Conservation (phyloP, 1,284 basidiomycete genomes). For the Flammula alnicola region DNA sequence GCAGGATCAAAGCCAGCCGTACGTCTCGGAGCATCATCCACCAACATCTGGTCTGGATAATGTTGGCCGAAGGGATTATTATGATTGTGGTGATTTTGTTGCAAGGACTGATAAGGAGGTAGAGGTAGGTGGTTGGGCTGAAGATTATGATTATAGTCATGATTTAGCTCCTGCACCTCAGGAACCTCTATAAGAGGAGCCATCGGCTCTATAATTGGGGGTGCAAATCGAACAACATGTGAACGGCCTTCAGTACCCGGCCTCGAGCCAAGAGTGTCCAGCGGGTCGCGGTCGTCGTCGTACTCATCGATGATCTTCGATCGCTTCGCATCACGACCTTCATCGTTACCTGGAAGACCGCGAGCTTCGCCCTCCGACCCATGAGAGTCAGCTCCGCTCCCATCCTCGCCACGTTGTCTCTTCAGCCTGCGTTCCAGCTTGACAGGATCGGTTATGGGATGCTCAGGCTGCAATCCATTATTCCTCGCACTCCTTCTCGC, state of each 20-base stretch:
- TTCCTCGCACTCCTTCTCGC: slow-evolving; percentile 71
- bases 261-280: slow-evolving; percentile 44
- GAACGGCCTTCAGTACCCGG: slow-evolving; percentile 35
- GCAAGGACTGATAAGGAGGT: slow-evolving; percentile 13
- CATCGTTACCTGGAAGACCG: slow-evolving; percentile 22
- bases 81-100: slow-evolving; percentile 12
- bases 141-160: slow-evolving; percentile 1
- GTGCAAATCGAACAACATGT: slow-evolving; percentile 53
- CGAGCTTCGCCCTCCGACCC: slow-evolving; percentile 56
- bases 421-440: slow-evolving; percentile 75
- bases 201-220: slow-evolving; percentile 27
- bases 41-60: slow-evolving; percentile 31
- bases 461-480: slow-evolving; percentile 72
- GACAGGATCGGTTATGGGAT: slow-evolving; percentile 71
- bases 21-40: slow-evolving; percentile 37
- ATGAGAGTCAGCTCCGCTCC: slow-evolving; percentile 58
- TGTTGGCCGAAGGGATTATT: slow-evolving; percentile 9
- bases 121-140: slow-evolving; percentile 10
- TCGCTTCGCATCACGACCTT: slow-evolving; percentile 57
- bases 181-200: slow-evolving; percentile 14
- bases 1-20: slow-evolving; percentile 55
- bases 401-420: slow-evolving; percentile 66
- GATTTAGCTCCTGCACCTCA: slow-evolving; percentile 4
- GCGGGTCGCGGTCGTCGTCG: slow-evolving; percentile 47
- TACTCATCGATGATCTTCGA: slow-evolving; percentile 52